Base-by-base conservation (phyloP, 2,329 filamentous ascomycete genomes). In the Taxawa tesnikishii region DNA sequence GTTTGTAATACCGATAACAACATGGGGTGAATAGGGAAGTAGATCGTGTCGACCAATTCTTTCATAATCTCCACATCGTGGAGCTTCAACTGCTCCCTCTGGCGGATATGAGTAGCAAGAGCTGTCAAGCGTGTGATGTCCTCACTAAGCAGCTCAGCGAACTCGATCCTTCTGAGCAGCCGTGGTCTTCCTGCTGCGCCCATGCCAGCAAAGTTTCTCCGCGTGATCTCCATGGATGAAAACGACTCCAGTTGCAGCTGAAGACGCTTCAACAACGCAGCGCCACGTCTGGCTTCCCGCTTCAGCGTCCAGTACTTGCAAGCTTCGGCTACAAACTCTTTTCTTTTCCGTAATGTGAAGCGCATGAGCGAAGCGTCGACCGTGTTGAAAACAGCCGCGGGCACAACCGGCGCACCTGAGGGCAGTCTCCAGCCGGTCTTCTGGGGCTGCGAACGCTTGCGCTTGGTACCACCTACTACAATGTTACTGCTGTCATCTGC, bases 271-370 rank as follows among this genome's bases (percentile, higher is more conserved):
- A 98, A 69, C 34, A 98, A 66, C 4, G 90, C 84, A 17, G 90
- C 90, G 28, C 90, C 90, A 37, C 90, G 73, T 19, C 90, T 76
- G 39, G 88, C 83, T 55, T 98, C 90, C 34, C 90, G 75, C 61
- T 98, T 98, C 41, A 98, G 59, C 0, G 90, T 96, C 90, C 90
- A 98, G 58, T 96, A 98, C 45, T 84, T 85, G 60, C 88, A 96
- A 2, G 83, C 83, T 55, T 94, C 88, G 36, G 84, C 79, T 3
- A 92, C 78, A 53, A 84, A 98, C 38, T 94, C 87, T 51, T 92
- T 94, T 32, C 85, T 75, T 51, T 90, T 92, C 17, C 80, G 75
- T 21, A 83, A 67, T n/a, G 74, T 73, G 53, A 96, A 96, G 29
- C 83, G 76, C 40, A 79, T 73, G 19, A 98, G 68, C 0, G 87